Evolutionary conservation across 176 grass and related monocot species (phyloP), one percentile per base, ranked within the genome.

Genomic region (Carex littledalei): DNA sequence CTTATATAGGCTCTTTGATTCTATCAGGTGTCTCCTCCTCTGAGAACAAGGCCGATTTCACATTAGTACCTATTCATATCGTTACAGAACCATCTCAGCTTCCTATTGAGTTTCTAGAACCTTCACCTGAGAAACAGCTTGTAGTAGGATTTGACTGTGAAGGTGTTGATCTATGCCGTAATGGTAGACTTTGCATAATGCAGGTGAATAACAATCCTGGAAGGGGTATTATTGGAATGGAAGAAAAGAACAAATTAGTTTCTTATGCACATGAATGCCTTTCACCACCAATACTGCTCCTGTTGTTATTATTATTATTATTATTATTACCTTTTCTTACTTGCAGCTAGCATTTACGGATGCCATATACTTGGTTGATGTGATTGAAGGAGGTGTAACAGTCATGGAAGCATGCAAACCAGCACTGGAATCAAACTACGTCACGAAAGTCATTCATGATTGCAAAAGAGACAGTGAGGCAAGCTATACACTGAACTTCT

Each of bases 401-500:
- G 80, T 98, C 16, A 90, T 98, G 89, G 62, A 90, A 92, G 91
- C 93, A 87, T 98, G 95, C 85, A 95, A 98, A 88, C 93, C 89
- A 56, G 89, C 91, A 86, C 91, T 98, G 57, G 95, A 95, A 81
- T 98, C 93, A 52, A 84, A 85, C 56, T 84, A 93, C 85, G 82
- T 98, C 81, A 89, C 81, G 60, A 95, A 98, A 94, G 92, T 98
- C 84, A 95, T 98, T 86, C 93, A 98, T 81, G 93, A 98, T 86
- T 98, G 95, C 83, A 98, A 98, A 92, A 88, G 95, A 59, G 95
- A 98, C 80, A 98, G 93, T 85, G 95, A 98, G 95, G 95, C 91
- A 54, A 76, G 64, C 39, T 61, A 53, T 55, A 7, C n/a, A 10
- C 54, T 80, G 47, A 50, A 50, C 47, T 83, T 1, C 5, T 63